phyloP scores from a whole-genome alignment of 164 flowering plant genomes.

The Piper betle region DNA sequence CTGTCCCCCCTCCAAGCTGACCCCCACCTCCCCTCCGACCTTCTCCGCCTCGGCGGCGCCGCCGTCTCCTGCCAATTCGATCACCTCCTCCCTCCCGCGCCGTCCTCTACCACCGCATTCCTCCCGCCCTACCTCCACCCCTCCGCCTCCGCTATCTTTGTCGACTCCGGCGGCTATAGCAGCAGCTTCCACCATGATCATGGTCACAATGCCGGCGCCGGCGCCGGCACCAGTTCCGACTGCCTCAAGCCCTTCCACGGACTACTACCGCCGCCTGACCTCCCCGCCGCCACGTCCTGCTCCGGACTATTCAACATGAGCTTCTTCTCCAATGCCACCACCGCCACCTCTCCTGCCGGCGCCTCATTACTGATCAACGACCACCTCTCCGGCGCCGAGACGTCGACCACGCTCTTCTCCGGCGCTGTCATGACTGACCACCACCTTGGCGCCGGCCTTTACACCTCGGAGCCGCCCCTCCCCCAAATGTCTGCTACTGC shows the following conservation, averaged over 20 bases:
- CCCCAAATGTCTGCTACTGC: constrained; percentile 89
- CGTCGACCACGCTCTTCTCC: constrained; percentile 26
- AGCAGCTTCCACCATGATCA: constrained; percentile 26
- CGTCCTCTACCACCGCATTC: constrained; percentile 19
- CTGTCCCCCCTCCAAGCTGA: constrained; percentile 27
- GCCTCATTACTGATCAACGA: constrained; percentile 20
- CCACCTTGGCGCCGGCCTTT: constrained; percentile 24
- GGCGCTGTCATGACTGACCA: constrained; percentile 24
- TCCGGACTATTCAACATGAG: constrained; percentile 46
- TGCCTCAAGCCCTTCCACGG: constrained; percentile 32
- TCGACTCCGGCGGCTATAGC: constrained; percentile 23
- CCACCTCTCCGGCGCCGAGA: constrained; percentile 20
- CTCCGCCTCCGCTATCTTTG: constrained; percentile 23
- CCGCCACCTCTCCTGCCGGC: too few species aligned
- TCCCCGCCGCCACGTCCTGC: too few species aligned
- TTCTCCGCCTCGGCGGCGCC: constrained; percentile 47
- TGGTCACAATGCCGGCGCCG: too few species aligned
- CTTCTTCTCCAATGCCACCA: constrained; percentile 30
- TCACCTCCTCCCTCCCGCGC: constrained; percentile 26
- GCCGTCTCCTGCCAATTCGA: constrained; percentile 29
- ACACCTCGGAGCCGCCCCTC: constrained; percentile 14
- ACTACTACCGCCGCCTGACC: too few species aligned
- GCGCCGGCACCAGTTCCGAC: constrained; percentile 19
- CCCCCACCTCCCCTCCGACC: constrained; percentile 22
- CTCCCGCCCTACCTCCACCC: constrained; percentile 16